These are phyloP conservation scores for Fraxinus excelsior DNA, from an alignment of 257 asterid genomes.

Conservation along the genomic window DNA sequence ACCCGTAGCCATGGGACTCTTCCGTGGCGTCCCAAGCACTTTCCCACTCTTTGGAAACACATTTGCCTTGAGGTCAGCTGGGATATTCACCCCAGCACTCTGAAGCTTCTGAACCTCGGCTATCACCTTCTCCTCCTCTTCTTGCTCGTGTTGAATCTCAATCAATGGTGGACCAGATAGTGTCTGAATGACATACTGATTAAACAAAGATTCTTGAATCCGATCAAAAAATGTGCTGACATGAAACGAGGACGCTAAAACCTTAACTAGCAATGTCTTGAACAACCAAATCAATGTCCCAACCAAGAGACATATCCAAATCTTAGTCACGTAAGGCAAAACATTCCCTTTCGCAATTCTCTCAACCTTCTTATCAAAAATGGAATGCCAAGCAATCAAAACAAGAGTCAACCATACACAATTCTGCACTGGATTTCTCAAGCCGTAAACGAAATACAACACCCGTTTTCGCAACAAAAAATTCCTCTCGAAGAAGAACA, in stretches of 20 bases:
- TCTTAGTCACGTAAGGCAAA: constrained; percentile 57
- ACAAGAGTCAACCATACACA: constrained; percentile 76
- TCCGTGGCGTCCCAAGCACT: constrained; percentile 55
- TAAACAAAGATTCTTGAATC: constrained; percentile 79
- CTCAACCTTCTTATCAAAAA: constrained; percentile 64
- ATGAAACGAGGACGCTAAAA: constrained; percentile 78
- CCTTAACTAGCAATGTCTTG: constrained; percentile 79
- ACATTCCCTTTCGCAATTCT: constrained; percentile 37
- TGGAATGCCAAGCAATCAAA: constrained; percentile 76
- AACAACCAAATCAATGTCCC: constrained; percentile 79
- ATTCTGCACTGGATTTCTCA: constrained; percentile 81
- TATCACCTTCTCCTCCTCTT: constrained; percentile 75
- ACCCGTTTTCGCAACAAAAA: constrained; percentile 73
- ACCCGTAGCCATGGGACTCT: constrained; percentile 44
- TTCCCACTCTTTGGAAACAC: constrained; percentile 58
- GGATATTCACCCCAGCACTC: constrained; percentile 74
- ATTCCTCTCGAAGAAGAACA: constrained; percentile 66
- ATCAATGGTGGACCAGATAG: constrained; percentile 75
- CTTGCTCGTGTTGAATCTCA: constrained; percentile 64
- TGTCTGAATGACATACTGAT: constrained; percentile 71
- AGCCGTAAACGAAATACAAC: constrained; percentile 77
- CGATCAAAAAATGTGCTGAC: constrained; percentile 85
- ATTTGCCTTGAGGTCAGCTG: constrained; percentile 71
- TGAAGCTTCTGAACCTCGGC: constrained; percentile 78
- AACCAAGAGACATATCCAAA: constrained; percentile 82